phyloP scores from a whole-genome alignment of 2,329 filamentous ascomycete genomes.

The Paramyrothecium roridum region DNA sequence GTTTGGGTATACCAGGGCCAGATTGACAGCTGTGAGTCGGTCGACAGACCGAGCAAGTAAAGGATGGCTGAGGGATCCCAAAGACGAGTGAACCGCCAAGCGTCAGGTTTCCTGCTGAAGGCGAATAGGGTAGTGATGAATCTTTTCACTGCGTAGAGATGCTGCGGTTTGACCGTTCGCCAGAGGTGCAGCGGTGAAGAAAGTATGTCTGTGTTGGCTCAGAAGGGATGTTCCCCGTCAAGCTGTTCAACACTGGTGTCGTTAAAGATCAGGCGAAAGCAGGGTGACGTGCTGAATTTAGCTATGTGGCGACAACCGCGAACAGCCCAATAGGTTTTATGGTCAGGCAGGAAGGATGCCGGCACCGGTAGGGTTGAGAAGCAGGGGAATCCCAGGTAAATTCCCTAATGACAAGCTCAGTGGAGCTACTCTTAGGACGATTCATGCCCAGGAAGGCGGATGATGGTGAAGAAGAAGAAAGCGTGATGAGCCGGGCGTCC shows the following conservation, averaged over 20 bases:
- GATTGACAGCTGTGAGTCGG: constrained; percentile 44
- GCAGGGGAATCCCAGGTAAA: constrained; percentile 23
- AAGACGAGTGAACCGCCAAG: background rate
- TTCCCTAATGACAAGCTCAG: constrained; percentile 20
- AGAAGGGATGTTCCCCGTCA: background rate
- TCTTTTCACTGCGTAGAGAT: background rate
- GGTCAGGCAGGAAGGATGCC: constrained; percentile 24
- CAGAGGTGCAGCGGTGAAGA: background rate
- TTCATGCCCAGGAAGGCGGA: constrained; percentile 21
- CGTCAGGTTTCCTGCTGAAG: background rate
- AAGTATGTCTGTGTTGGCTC: no score
- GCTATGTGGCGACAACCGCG: constrained; percentile 14
- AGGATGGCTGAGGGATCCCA: no score
- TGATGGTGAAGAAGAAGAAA: background rate
- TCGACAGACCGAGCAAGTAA: constrained; percentile 20
- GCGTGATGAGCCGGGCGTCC: background rate
- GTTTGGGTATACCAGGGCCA: constrained; percentile 56
- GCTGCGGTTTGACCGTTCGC: background rate
- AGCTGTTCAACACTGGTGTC: background rate
- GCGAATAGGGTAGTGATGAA: background rate
- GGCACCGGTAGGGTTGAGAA: constrained; percentile 22
- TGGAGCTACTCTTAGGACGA: constrained; percentile 21
- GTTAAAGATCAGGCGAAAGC: constrained; percentile 7
- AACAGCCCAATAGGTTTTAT: constrained; percentile 19
- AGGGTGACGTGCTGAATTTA: constrained; percentile 13